phyloP scores from a whole-genome alignment of 768 basidiomycete species.

The Phanerodontia chrysosporium region DNA sequence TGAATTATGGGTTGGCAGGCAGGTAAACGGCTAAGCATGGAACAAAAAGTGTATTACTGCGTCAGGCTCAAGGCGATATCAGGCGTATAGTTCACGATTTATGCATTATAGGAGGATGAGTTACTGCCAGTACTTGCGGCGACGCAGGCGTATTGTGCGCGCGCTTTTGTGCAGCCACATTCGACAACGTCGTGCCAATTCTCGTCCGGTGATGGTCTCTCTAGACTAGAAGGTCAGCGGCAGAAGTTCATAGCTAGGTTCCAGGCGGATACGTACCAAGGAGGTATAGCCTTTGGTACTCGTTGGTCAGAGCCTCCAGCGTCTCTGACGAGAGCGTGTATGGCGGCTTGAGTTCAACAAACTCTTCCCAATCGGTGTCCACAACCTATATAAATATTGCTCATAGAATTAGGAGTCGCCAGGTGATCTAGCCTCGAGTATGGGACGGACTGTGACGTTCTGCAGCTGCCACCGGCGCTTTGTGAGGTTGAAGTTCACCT shows the following conservation, averaged over 20 bases:
- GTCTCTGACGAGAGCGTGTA: background rate
- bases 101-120: too few relatives aligned
- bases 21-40: too few relatives aligned
- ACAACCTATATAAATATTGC: background rate
- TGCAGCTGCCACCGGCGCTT: background rate
- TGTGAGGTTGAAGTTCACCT: background rate
- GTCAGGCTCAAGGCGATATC: too few relatives aligned
- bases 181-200: background rate
- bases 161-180: background rate
- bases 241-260: background rate
- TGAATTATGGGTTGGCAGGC: too few relatives aligned
- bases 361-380: constrained; percentile 6
- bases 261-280: background rate
- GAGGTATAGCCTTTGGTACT: background rate
- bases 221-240: background rate
- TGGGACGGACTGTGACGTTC: background rate
- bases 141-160: too few relatives aligned
- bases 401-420: background rate
- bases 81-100: too few relatives aligned
- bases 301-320: background rate
- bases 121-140: too few relatives aligned
- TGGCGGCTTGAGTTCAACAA: background rate
- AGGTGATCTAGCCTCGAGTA: background rate
- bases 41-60: too few relatives aligned
- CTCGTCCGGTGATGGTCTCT: background rate